Evolutionary conservation across 805 yeast genomes (phyloP), one percentile per base, ranked within the genome.

Genomic region (Kuraishia piskuri): DNA sequence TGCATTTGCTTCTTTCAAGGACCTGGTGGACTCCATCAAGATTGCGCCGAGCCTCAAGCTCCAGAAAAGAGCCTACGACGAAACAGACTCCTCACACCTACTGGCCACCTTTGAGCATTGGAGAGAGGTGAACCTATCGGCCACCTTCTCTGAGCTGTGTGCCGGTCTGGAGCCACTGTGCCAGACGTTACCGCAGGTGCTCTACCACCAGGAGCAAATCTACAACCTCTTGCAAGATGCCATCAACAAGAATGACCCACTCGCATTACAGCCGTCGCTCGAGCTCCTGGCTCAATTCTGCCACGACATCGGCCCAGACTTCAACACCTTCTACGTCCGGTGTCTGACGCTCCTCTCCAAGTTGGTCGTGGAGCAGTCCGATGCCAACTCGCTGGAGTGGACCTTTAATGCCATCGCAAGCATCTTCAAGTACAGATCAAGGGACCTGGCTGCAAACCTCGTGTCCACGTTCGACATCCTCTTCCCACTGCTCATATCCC

Each of bases 221-320:
- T 87, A 82, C 57, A 50, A 54, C 12, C 56, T 65, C 24, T 51
- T 70, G 4, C 61, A 63, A 25, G 73, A 75, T 5, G 59, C 76
- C 3, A 69, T 94, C 40, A 63, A 68, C 19, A 68, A 72, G 40
- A 80, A 83, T 56, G 96, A 94, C 63, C 75, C 76, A 22, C 72
- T 85, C 54, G 82, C 96, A 1, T 69, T 88, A 48, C 94, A 90
- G 65, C 92, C 98, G 2, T 64, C 89, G 25, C 68, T 90, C 51
- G 99, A 94, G 64, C 69, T 87, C 9, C 66, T 90, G 22, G 80
- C 96, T 0, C 96, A 90, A 62, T 86, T 94, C 60, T 84, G 90
- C 46, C 97, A 89, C 61, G 99, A 92, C 71, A 71, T 92, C 57
- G 97, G 97, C 9, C 85, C 92, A 2, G 98, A 92, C 59, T 94